phyloP scores from a whole-genome alignment of 2,329 filamentous ascomycete species.

The Aspergillus texensis region DNA sequence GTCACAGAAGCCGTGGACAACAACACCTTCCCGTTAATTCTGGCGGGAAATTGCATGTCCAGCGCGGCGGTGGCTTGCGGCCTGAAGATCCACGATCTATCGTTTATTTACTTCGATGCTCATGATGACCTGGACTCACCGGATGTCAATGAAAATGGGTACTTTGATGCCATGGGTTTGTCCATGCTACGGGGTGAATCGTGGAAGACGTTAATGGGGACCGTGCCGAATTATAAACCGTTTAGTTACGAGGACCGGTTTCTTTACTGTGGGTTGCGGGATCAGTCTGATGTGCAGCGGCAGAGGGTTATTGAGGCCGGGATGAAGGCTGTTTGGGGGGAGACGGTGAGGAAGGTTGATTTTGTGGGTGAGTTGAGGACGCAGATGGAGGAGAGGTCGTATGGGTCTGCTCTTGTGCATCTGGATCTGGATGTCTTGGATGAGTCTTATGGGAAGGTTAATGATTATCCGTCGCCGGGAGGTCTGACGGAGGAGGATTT shows the following conservation, averaged over 20 bases:
- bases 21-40: slow-evolving; percentile 41
- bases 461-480: slow-evolving; percentile 40
- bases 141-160: slow-evolving; percentile 38
- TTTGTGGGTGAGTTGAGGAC: slow-evolving; percentile 17
- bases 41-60: slow-evolving; percentile 45
- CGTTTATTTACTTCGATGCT: slow-evolving; percentile 48
- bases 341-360: slow-evolving; percentile 16
- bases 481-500: slow-evolving; percentile 23
- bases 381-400: slow-evolving; percentile 12
- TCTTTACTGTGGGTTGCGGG: slow-evolving; percentile 31
- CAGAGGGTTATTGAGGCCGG: slow-evolving; percentile 34
- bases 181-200: slow-evolving; percentile 41
- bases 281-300: slow-evolving; percentile 32
- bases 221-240: slow-evolving; percentile 32
- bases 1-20: slow-evolving; percentile 31
- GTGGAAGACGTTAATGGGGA: slow-evolving; percentile 34
- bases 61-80: slow-evolving; percentile 43
- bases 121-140: slow-evolving; percentile 48
- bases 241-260: slow-evolving; percentile 20
- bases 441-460: slow-evolving; percentile 36
- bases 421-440: slow-evolving; percentile 43
- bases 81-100: slow-evolving; percentile 27
- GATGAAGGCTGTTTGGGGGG: slow-evolving; percentile 34
- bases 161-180: slow-evolving; percentile 42
- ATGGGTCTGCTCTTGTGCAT: slow-evolving; percentile 33